Evolutionary conservation across 768 basidiomycete species (phyloP).

Genomic region (Lactarius psammicola): DNA sequence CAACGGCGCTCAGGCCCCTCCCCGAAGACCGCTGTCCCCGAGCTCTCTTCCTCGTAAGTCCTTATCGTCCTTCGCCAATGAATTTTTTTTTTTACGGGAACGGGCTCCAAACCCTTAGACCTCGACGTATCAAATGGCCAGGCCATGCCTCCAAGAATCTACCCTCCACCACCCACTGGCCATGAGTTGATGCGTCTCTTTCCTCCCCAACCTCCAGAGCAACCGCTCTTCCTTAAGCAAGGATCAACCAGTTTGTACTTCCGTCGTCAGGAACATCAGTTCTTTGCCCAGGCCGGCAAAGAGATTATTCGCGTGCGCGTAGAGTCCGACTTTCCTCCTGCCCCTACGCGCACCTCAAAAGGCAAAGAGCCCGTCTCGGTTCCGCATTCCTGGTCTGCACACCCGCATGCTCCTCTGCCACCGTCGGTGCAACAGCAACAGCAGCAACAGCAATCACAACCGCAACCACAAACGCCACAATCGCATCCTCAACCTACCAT

Average conservation of each 20-base stretch:
- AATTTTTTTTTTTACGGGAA: neutral
- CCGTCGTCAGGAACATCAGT: constrained; percentile 72
- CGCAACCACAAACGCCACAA: neutral
- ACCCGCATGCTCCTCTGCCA: constrained; percentile 33
- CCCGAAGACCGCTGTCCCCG: constrained; percentile 26
- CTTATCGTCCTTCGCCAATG: neutral
- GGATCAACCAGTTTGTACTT: constrained; percentile 74
- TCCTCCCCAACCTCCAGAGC: constrained; percentile 61
- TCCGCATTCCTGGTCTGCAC: constrained; percentile 19
- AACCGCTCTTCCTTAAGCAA: constrained; percentile 51
- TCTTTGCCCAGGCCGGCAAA: constrained; percentile 75
- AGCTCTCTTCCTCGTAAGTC: constrained; percentile 28
- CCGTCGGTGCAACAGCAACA: neutral
- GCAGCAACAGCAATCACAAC: neutral
- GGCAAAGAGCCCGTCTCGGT: constrained; percentile 23
- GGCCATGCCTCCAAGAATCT: constrained; percentile 53
- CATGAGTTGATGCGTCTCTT: constrained; percentile 87
- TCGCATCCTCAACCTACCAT: constrained; percentile 17
- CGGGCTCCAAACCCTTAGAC: constrained; percentile 42
- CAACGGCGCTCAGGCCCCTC: constrained; percentile 18
- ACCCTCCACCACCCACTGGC: constrained; percentile 74
- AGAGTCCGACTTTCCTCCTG: constrained; percentile 54
- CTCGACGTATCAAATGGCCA: constrained; percentile 59
- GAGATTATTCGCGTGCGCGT: constrained; percentile 75
- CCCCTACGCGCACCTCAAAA: constrained; percentile 24